Conservation (phyloP, 441 rosid species). For the Corymbia citriodora region DNA sequence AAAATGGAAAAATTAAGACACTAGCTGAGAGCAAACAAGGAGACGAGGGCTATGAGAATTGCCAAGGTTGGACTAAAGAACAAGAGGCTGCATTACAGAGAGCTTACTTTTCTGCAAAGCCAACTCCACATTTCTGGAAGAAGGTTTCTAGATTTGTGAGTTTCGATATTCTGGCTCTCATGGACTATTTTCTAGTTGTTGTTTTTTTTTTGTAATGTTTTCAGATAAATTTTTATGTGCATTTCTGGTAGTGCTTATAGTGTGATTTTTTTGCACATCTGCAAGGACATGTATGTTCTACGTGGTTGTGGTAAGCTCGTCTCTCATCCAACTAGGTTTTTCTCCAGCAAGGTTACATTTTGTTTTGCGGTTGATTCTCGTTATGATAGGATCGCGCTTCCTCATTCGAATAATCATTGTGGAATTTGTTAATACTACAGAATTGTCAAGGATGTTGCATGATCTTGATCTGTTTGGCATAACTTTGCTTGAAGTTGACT, state of each 20-base stretch:
- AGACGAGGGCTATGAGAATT: not conserved
- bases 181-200: not conserved
- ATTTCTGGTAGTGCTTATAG: not conserved
- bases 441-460: not conserved
- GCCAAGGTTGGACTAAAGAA: constrained; percentile 15
- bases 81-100: constrained; percentile 63
- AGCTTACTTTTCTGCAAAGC: constrained; percentile 64
- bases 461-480: not conserved
- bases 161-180: not conserved
- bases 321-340: not conserved
- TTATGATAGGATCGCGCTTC: not conserved
- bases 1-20: not conserved
- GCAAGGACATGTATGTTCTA: not conserved
- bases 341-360: not conserved
- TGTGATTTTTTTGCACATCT: not conserved
- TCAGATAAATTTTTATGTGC: not conserved
- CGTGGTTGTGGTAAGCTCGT: not conserved
- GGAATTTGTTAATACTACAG: not conserved
- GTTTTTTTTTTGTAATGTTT: not conserved
- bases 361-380: not conserved
- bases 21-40: not conserved
- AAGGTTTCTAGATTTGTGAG: constrained; percentile 78
- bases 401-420: not conserved
- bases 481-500: not conserved
- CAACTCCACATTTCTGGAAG: constrained; percentile 92